A percentile compares a stretch with the other conserved stretches of the same genome.
These are phyloP conservation scores for Leccinum pellstonianum DNA, from an alignment of 768 basidiomycete genomes.

Conservation along the genomic window DNA sequence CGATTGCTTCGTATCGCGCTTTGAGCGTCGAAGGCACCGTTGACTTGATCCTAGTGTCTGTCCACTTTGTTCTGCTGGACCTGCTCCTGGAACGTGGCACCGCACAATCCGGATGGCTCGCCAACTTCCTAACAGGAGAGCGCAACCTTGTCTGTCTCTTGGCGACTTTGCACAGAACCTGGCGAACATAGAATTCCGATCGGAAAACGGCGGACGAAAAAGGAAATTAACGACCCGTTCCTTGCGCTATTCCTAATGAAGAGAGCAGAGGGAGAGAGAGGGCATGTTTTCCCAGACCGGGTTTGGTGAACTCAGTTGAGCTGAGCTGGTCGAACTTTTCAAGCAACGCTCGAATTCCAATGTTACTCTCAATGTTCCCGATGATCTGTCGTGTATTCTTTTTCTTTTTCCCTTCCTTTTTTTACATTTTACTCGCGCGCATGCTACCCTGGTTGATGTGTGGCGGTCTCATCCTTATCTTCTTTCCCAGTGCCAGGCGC, in stretches of 20 bases:
- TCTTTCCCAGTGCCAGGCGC: constrained; percentile 15
- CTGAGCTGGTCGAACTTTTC: neutral
- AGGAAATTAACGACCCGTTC: neutral
- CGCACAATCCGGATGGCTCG: neutral
- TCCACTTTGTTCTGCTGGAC: neutral
- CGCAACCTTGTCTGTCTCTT: neutral
- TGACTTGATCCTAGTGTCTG: neutral
- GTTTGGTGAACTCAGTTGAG: constrained; percentile 9
- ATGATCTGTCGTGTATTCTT: neutral
- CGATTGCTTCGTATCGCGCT: constrained; percentile 15
- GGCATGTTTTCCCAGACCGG: neutral
- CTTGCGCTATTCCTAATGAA: neutral
- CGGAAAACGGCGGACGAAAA: neutral
- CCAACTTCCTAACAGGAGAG: neutral
- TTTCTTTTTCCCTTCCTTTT: neutral
- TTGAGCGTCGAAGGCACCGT: constrained; percentile 16
- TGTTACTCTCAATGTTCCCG: neutral
- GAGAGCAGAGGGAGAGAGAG: neutral
- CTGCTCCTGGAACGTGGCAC: neutral
- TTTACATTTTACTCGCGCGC: constrained; percentile 15
- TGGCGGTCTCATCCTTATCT: neutral
- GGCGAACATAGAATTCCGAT: neutral
- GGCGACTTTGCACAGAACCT: neutral
- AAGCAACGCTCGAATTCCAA: neutral
- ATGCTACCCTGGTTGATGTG: constrained; percentile 13